Evolutionary conservation across 768 basidiomycete genomes (phyloP).

Genomic region (Suillus alpinus): DNA sequence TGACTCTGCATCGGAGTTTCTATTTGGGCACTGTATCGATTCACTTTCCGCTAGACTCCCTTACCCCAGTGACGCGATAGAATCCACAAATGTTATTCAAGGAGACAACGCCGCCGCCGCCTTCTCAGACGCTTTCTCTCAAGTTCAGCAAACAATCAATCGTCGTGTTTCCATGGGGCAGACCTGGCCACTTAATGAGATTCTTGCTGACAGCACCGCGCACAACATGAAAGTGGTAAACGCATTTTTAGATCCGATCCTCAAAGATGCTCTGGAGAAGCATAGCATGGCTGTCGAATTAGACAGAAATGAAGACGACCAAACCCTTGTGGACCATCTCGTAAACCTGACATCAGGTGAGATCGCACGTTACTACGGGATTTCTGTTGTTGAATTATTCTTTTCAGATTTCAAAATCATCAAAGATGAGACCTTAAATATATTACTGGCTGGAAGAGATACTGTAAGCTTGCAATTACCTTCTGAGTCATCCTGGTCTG

Average conservation of each 20-base stretch:
- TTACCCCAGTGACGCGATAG: conserved; percentile 31
- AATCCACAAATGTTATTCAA: conserved; percentile 6
- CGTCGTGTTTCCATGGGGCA: conserved; percentile 28
- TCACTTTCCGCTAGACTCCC: conserved; percentile 36
- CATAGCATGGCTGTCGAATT: conserved; percentile 8
- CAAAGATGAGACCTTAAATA: conserved; percentile 41
- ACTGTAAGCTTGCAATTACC: conserved; percentile 27
- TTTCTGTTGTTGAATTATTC: not conserved
- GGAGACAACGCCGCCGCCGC: conserved; percentile 15
- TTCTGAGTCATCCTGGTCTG: not conserved
- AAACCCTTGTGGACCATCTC: conserved; percentile 42
- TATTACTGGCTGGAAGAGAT: conserved; percentile 45
- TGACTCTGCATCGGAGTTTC: conserved; percentile 52
- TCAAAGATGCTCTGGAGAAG: conserved; percentile 34
- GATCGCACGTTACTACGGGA: not conserved
- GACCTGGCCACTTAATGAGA: conserved; percentile 41
- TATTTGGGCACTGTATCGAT: conserved; percentile 45
- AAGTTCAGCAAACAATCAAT: conserved; percentile 30
- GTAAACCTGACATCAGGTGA: conserved; percentile 37
- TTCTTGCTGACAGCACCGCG: conserved; percentile 29
- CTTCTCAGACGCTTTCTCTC: conserved; percentile 34
- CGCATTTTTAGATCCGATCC: conserved; percentile 37
- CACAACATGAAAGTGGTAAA: conserved; percentile 38
- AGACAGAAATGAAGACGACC: conserved; percentile 26
- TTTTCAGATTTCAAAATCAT: conserved; percentile 30